Percentiles rank a stretch among this genome's conserved stretches.
These are phyloP conservation scores for Mycena epipterygia DNA, from an alignment of 768 basidiomycete genomes.

Conservation along the genomic window DNA sequence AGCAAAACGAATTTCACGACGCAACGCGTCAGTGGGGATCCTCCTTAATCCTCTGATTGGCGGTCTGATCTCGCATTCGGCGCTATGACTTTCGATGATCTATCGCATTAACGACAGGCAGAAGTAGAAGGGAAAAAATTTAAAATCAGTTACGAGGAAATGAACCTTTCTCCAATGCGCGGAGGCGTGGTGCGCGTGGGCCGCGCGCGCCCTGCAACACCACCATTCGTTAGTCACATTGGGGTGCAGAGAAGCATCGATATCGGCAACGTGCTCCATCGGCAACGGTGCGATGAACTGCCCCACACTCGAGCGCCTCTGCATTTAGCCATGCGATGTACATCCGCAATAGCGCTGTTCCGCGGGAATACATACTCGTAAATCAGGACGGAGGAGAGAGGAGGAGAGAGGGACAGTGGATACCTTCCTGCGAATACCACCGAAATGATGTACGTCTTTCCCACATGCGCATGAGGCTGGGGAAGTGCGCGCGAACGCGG, in stretches of 20 bases:
- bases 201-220: conserved; percentile 5
- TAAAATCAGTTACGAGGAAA: no score
- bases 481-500: conserved; percentile 34
- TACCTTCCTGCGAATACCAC: conserved; percentile 17
- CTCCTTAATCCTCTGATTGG: no score
- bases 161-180: conserved; percentile 22
- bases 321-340: conserved; percentile 22
- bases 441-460: neutral
- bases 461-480: conserved; percentile 22
- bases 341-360: neutral
- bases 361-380: neutral
- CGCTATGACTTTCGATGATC: no score
- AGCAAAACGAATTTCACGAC: no score
- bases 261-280: neutral
- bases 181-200: neutral
- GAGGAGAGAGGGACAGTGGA: neutral
- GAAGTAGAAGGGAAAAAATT: no score
- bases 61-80: no score
- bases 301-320: conserved; percentile 17
- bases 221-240: neutral
- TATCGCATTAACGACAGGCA: no score
- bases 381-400: no score
- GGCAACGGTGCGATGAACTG: conserved; percentile 18
- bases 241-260: neutral
- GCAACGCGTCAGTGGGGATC: no score